Evolutionary conservation across 805 yeast species (phyloP).

Genomic region (Sugiyamaella smithiae): DNA sequence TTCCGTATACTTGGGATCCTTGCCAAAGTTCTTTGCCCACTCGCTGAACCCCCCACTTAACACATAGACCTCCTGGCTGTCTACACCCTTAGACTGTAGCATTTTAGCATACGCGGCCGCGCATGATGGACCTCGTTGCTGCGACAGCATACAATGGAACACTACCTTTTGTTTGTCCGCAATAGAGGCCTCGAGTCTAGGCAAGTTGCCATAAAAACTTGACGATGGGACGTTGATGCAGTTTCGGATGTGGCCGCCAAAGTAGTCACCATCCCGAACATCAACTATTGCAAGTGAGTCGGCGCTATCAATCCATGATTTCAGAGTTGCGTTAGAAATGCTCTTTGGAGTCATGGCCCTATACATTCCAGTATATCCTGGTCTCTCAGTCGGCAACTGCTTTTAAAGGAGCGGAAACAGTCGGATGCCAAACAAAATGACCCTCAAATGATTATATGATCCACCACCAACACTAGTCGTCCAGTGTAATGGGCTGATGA

Average conservation of each 20-base stretch:
- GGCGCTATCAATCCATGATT: conserved; percentile 28
- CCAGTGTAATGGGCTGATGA: too few relatives aligned
- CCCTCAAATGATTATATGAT: too few relatives aligned
- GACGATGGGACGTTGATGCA: conserved; percentile 57
- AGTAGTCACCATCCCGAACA: conserved; percentile 78
- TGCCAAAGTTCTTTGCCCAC: conserved; percentile 80
- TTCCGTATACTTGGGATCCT: conserved; percentile 26
- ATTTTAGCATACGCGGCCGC: conserved; percentile 60
- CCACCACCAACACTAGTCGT: too few relatives aligned
- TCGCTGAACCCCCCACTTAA: conserved; percentile 79
- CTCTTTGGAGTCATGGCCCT: conserved; percentile 13
- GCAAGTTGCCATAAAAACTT: conserved; percentile 40
- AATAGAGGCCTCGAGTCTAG: conserved; percentile 39
- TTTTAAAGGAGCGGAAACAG: conserved; percentile 4
- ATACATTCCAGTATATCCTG: too few relatives aligned
- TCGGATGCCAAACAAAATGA: background rate
- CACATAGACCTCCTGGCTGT: conserved; percentile 56
- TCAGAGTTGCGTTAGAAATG: conserved; percentile 28
- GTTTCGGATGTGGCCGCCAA: conserved; percentile 69
- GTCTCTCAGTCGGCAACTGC: background rate
- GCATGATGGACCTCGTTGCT: conserved; percentile 87
- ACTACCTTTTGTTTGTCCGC: conserved; percentile 52
- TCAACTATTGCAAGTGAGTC: conserved; percentile 56
- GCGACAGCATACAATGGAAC: conserved; percentile 89
- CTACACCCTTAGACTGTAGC: conserved; percentile 30